These are phyloP conservation scores for Cinchona pubescens DNA, from an alignment of 257 asterid species.

Conservation along the genomic window DNA sequence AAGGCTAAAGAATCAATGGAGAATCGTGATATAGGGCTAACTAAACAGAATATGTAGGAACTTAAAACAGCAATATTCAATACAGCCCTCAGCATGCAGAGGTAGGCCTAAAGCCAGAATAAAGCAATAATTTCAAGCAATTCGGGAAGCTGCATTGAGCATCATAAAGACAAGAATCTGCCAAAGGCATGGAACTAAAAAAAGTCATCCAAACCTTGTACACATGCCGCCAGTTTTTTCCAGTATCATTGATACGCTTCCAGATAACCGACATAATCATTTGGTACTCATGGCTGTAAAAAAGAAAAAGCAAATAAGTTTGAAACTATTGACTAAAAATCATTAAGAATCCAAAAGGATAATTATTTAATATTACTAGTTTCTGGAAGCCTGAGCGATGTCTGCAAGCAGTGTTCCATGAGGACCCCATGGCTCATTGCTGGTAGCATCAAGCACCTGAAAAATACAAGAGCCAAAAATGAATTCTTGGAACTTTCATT, in stretches of 20 bases:
- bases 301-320: constrained; percentile 24
- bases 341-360: constrained; percentile 8
- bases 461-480: constrained; percentile 16
- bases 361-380: constrained; percentile 51
- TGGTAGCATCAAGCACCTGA: constrained; percentile 96
- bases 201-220: constrained; percentile 66
- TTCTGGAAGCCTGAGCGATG: constrained; percentile 83
- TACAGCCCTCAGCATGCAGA: not conserved
- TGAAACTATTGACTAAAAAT: not conserved
- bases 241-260: constrained; percentile 95
- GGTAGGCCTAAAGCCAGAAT: not conserved
- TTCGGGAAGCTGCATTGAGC: not conserved
- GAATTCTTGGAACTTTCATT: not conserved
- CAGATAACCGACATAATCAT: constrained; percentile 89
- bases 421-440: constrained; percentile 99
- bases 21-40: constrained; percentile 5
- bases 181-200: not conserved
- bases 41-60: not conserved
- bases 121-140: not conserved
- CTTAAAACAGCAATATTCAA: not conserved
- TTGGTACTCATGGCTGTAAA: constrained; percentile 83
- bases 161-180: not conserved
- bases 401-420: constrained; percentile 94
- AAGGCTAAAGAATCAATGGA: constrained; percentile 10
- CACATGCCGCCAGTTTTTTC: constrained; percentile 96